phyloP scores from a whole-genome alignment of 2,329 filamentous ascomycete genomes.

The Ophiocordyceps polyrhachis-furcata region DNA sequence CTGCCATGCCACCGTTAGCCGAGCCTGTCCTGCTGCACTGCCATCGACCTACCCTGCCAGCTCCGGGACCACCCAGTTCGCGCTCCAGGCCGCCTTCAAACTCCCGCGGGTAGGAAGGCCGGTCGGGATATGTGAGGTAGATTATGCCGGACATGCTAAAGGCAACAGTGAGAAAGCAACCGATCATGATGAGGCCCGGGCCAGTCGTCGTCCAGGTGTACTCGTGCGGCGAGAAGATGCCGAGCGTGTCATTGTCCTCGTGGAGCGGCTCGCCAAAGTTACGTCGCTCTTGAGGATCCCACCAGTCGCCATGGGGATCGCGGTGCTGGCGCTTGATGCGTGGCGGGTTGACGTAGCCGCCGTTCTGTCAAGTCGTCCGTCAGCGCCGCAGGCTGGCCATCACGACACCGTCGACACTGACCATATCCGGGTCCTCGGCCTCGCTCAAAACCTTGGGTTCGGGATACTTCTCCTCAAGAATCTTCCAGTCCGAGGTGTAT shows the following conservation, averaged over 20 bases:
- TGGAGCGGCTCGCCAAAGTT: conserved; percentile 95
- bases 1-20: conserved; percentile 15
- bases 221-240: conserved; percentile 73
- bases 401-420: conserved; percentile 19
- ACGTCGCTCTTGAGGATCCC: conserved; percentile 91
- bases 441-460: conserved; percentile 30
- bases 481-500: conserved; percentile 21
- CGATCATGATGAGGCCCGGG: conserved; percentile 51
- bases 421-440: conserved; percentile 47
- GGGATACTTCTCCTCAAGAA: conserved; percentile 33
- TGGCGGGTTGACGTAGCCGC: conserved; percentile 65
- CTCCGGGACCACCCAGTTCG: conserved; percentile 54
- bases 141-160: conserved; percentile 49
- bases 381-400: conserved; percentile 3
- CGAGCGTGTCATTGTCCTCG: conserved; percentile 87
- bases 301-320: conserved; percentile 87
- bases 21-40: neutral
- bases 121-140: conserved; percentile 53
- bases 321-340: conserved; percentile 75
- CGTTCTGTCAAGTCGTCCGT: conserved; percentile 40
- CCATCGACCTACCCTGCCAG: conserved; percentile 38
- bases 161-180: conserved; percentile 44
- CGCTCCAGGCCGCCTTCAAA: conserved; percentile 55
- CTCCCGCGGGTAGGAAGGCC: conserved; percentile 46
- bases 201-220: conserved; percentile 67